Evolutionary conservation across 1,284 basidiomycete species (phyloP), one percentile per base, ranked within the genome.

Genomic region (Pseudozyma hubeiensis): DNA sequence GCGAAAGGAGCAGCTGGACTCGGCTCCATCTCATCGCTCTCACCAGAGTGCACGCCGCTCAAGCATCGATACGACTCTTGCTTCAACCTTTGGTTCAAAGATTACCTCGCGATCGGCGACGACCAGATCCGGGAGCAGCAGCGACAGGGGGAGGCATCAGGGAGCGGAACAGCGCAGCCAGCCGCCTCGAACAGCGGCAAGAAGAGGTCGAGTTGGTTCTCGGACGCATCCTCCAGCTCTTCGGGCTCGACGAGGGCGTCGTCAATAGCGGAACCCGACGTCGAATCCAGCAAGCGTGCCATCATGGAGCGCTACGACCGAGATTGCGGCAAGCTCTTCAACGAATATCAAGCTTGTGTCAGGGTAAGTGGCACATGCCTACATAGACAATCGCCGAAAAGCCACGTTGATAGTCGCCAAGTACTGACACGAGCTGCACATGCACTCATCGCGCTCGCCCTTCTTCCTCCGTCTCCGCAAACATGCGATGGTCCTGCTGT

Each of bases 31-130:
- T 70, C 81, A 5, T 84, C 83, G 5, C 87, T 96, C 31, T 89
- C 91, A 4, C 86, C 89, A 1, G 88, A 91, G 86, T 97, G 95
- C 85, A 97, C 94, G 4, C 91, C 92, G 0, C 88, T 94, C 59
- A 97, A 97, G 84, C 90, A 91, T 68, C 87, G 89, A 64, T 97
- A 97, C 84, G 94, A 97, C 85, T 86, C 91, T 0, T 97, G 95
- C 87, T 97, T 97, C 87, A 96, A 97, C 82, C 89, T 91, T 7
- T 97, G 94, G 95, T 94, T 97, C 81, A 93, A 94, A 83, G 92
- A 92, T 24, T 97, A 97, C 83, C 89, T 97, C 35, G 68, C 76
- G 24, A 70, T 79, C 39, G 64, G 75, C 1, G 81, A 78, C 68
- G 48, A 61, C 45, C 60, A 72, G 67, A 66, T 79, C 63, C 41